Evolutionary conservation across 169 alveolate species (phyloP).

Genomic region (Theileria parva): DNA sequence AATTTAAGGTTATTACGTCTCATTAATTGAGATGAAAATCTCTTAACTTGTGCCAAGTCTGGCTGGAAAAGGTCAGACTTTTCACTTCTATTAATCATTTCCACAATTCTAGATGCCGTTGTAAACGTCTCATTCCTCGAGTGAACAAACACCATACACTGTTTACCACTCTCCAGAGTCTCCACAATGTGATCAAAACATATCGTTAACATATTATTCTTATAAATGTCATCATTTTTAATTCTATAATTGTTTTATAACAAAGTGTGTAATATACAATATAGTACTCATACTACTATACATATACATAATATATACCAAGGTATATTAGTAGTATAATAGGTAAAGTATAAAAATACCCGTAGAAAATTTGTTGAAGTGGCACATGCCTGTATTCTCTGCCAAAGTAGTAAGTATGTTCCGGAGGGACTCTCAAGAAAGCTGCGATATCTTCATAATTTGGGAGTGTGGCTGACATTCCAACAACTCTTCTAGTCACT

Average conservation of each 20-base stretch:
- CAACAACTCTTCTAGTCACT: constrained; percentile 83
- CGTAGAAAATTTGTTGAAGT: constrained; percentile 92
- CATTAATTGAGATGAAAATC: constrained; percentile 19
- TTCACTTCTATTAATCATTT: constrained; percentile 36
- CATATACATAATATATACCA: neutral
- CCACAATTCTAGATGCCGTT: constrained; percentile 85
- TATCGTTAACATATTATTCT: constrained; percentile 28
- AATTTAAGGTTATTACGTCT: constrained; percentile 23
- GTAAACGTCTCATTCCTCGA: constrained; percentile 92
- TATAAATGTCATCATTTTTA: neutral
- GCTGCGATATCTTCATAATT: constrained; percentile 98
- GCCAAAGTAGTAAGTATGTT: constrained; percentile 93
- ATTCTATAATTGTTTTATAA: neutral
- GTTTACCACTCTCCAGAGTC: constrained; percentile 69
- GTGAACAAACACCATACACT: constrained; percentile 75
- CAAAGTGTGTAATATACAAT: neutral
- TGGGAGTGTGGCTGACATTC: constrained; percentile 99
- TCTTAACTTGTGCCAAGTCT: constrained; percentile 42
- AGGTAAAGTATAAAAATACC: constrained; percentile 91
- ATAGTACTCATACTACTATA: neutral
- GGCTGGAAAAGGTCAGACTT: constrained; percentile 48
- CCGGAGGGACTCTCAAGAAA: constrained; percentile 91
- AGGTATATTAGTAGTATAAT: constrained; percentile 77
- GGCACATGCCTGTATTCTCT: constrained; percentile 97
- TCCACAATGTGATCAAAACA: constrained; percentile 64